Base-by-base conservation (phyloP, 1,139 yeast genomes). In the Geotrichum australiense region DNA sequence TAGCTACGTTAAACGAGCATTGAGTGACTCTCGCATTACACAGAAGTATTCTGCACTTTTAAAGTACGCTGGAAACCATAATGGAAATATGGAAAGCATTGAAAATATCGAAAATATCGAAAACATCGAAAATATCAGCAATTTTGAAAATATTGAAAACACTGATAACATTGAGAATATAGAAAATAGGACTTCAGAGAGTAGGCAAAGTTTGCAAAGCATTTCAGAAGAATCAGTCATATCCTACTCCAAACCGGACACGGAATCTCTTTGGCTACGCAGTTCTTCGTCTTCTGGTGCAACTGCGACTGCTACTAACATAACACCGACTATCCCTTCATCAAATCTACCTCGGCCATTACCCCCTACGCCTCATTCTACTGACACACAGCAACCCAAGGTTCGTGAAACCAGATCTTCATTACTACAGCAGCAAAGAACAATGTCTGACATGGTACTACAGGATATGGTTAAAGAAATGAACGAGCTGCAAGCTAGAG, bases 381-480 rank as follows among this genome's bases (percentile, higher is more conserved):
- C 20, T 3, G 14, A 18, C 10, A 18, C 29, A 14, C 28, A 14
- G 19, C n/a, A 8, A 10, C 26, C 4, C 16, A 18, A 20, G 8
- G n/a, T 8, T 8, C 28, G 31, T 20, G 32, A 21, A 2, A 35
- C 38, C 12, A 32, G 39, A 23, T 41, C 48, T 11, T 14, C 29
- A 8, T 27, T 42, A 7, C 30, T 40, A 12, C 43, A 37, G 14
- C 39, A 46, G 29, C 53, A 53, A 18, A 41, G 55, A 15, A 39
- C 40, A 7, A 41, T 48, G 45, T 51, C 57, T 16, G 58, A 56
- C 25, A 42, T 46, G 40, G 52, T 57, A 29, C 47, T 57, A 26
- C 49, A 50, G 21, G 53, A 56, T 33, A 56, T 57, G 58, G 54
- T 54, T 38, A 49, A 46, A 8, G 61, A 56, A 37, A 45, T 57